Evolutionary conservation across 148 eudicot species (phyloP).

Genomic region (Silene latifolia): DNA sequence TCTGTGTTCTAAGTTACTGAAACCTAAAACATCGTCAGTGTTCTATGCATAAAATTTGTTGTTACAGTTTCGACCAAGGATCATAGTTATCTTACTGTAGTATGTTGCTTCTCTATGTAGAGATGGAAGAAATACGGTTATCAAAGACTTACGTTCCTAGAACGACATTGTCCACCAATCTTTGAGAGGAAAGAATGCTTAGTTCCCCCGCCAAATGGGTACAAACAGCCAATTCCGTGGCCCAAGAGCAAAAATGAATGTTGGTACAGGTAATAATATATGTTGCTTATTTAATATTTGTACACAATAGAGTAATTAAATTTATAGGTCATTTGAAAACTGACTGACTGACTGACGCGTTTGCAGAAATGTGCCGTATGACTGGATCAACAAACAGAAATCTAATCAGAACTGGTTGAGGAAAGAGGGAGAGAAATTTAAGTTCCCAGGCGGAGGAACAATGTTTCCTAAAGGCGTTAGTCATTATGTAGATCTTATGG

Average conservation of each 20-base stretch:
- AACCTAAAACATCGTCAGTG: not conserved
- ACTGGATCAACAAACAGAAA: constrained; percentile 92
- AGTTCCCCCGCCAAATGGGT: constrained; percentile 96
- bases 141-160: constrained; percentile 73
- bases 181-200: constrained; percentile 79
- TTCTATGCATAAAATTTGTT: too few species aligned
- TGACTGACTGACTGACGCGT: too few species aligned
- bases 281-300: not conserved
- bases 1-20: not conserved
- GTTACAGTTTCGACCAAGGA: not conserved
- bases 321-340: too few species aligned
- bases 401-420: constrained; percentile 89
- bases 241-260: constrained; percentile 88
- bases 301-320: too few species aligned
- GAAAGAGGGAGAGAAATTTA: constrained; percentile 94
- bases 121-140: constrained; percentile 83
- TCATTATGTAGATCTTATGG: constrained; percentile 78
- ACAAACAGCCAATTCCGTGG: constrained; percentile 83
- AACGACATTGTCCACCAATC: constrained; percentile 88
- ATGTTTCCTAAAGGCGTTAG: constrained; percentile 91
- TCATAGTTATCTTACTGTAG: constrained; percentile 1
- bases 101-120: constrained; percentile 31
- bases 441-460: constrained; percentile 96
- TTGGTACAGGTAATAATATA: constrained; percentile 99
- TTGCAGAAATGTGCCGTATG: constrained; percentile 86